Conservation (phyloP, 192 early-diverging fungal species). For the Entomortierella lignicola region DNA sequence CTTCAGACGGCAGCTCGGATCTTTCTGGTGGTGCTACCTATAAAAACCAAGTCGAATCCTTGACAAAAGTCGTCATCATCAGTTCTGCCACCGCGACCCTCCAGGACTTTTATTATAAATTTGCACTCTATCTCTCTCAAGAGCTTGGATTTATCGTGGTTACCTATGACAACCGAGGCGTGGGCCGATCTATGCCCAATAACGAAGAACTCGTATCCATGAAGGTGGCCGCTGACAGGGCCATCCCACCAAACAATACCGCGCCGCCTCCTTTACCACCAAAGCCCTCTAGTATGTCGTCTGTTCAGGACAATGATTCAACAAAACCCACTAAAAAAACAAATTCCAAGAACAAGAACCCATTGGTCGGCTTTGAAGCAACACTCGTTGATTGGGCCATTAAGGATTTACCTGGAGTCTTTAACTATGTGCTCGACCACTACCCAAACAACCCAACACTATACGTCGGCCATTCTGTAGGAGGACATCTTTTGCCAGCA, state of each 20-base stretch:
- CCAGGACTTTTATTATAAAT: constrained; percentile 52
- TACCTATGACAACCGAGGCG: constrained; percentile 45
- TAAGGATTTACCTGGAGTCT: constrained; percentile 46
- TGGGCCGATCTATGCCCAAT: constrained; percentile 46
- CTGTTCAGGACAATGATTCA: not conserved
- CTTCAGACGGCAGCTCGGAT: constrained; percentile 7
- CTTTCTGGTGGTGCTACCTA: constrained; percentile 20
- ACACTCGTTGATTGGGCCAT: constrained; percentile 45
- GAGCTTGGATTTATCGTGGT: constrained; percentile 50
- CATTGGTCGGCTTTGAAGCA: constrained; percentile 48
- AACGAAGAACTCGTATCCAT: constrained; percentile 18
- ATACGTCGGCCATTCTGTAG: constrained; percentile 44
- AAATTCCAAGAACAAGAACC: no score
- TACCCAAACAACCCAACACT: constrained; percentile 40
- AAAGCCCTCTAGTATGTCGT: constrained; percentile 2
- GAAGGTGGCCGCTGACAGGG: constrained; percentile 25
- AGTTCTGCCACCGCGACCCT: constrained; percentile 45
- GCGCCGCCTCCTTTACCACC: constrained; percentile 21
- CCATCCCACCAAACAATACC: not conserved
- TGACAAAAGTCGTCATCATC: constrained; percentile 48
- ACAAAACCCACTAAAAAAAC: constrained; percentile 3
- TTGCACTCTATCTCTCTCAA: constrained; percentile 43
- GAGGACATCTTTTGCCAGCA: constrained; percentile 36
- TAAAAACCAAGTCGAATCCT: constrained; percentile 14
- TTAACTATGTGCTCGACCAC: constrained; percentile 31